Conservation (phyloP, 208 protist species). For the Eutreptiella sp. region DNA sequence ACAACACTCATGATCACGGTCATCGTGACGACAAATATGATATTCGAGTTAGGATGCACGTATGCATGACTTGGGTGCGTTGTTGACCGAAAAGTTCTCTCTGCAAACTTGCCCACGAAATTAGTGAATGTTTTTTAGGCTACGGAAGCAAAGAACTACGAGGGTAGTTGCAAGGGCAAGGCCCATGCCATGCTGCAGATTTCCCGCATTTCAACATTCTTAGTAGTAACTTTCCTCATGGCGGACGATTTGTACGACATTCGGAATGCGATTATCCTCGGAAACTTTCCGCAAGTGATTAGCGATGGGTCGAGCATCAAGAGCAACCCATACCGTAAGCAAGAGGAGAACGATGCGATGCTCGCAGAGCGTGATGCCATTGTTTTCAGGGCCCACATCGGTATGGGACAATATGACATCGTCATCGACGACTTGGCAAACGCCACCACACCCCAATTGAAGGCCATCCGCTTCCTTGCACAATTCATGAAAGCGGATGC, state of each 20-base stretch:
- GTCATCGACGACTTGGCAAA: constrained; percentile 53
- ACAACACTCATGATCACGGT: too few species aligned
- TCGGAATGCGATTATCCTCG: constrained; percentile 65
- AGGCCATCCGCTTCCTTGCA: constrained; percentile 49
- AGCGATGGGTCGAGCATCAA: constrained; percentile 50
- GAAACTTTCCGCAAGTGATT: constrained; percentile 71
- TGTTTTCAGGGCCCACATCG: constrained; percentile 59
- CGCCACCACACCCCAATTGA: constrained; percentile 48
- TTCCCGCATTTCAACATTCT: too few species aligned
- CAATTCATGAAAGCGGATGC: constrained; percentile 37
- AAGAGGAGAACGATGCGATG: constrained; percentile 52
- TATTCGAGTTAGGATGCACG: too few species aligned
- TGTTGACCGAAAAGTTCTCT: too few species aligned
- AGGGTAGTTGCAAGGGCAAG: too few species aligned
- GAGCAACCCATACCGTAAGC: constrained; percentile 34
- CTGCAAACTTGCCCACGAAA: too few species aligned
- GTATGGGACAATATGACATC: constrained; percentile 56
- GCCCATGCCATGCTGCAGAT: too few species aligned
- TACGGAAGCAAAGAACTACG: too few species aligned
- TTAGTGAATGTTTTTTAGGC: too few species aligned
- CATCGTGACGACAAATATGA: too few species aligned
- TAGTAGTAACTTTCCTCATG: too few species aligned
- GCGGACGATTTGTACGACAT: constrained; percentile 70
- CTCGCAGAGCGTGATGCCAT: constrained; percentile 56
- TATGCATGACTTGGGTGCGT: too few species aligned